A percentile compares a stretch with the other conserved stretches of the same genome.
Evolutionary conservation across 805 yeast species (phyloP).

Genomic region (Kuraishia hungarica): DNA sequence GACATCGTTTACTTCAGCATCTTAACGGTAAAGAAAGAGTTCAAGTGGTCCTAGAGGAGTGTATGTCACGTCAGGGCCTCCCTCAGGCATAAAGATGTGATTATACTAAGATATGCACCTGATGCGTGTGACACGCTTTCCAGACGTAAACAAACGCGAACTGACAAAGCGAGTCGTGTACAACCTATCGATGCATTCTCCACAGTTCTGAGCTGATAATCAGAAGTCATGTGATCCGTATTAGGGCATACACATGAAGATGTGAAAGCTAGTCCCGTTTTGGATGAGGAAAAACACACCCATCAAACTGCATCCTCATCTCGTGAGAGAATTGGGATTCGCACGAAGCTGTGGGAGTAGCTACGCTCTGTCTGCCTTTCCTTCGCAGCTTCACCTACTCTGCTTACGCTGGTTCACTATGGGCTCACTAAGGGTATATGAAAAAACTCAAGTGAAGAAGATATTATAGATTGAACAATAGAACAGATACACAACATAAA

Average conservation of each 20-base stretch:
- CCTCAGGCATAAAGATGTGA: neutral
- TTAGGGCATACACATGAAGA: conserved; percentile 3
- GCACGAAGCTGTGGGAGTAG: neutral
- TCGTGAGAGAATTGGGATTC: neutral
- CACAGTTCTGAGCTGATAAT: neutral
- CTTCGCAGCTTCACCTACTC: neutral
- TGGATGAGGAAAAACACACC: neutral
- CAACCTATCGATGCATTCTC: neutral
- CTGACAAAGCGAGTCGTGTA: neutral
- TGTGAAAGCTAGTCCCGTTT: neutral
- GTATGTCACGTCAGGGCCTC: neutral
- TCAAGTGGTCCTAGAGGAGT: neutral
- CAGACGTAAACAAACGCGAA: neutral
- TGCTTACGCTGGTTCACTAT: neutral
- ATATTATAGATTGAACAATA: neutral
- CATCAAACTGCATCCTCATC: neutral
- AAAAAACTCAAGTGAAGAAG: neutral
- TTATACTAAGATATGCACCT: neutral
- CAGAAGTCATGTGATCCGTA: neutral
- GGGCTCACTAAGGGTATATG: neutral
- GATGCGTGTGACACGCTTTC: conserved; percentile 1
- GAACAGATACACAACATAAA: neutral
- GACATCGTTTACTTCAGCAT: too few species aligned
- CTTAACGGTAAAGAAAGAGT: too few species aligned
- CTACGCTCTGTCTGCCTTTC: neutral